Conservation (phyloP, 495 filamentous ascomycete genomes). For the Xylaria longipes region DNA sequence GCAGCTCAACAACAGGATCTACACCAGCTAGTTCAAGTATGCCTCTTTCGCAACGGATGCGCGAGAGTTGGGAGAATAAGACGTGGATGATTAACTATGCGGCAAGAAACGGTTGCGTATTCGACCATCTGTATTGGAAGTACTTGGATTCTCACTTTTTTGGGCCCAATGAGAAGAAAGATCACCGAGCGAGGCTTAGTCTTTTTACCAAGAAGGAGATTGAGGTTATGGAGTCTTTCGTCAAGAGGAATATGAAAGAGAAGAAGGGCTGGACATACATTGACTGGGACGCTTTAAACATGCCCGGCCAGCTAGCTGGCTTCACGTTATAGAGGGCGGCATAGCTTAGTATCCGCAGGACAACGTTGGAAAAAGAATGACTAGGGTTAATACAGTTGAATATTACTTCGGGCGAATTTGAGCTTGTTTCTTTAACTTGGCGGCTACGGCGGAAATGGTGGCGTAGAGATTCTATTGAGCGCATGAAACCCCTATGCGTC, state of each 20-base stretch:
- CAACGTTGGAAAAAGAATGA: neutral
- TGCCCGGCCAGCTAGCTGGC: neutral
- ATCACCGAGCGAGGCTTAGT: slow-evolving; percentile 31
- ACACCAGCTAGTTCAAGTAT: neutral
- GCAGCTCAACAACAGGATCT: neutral
- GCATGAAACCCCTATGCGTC: too few species aligned
- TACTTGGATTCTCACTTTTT: slow-evolving; percentile 38
- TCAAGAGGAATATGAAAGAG: slow-evolving; percentile 37
- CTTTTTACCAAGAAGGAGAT: slow-evolving; percentile 32
- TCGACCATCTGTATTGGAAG: slow-evolving; percentile 39
- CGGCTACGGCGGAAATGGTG: neutral
- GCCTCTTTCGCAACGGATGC: slow-evolving; percentile 34
- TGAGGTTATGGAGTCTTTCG: slow-evolving; percentile 36
- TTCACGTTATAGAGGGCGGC: neutral
- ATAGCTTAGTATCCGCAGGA: neutral
- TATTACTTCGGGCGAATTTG: neutral
- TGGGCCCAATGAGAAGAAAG: slow-evolving; percentile 30
- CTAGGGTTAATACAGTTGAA: neutral
- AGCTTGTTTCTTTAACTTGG: neutral
- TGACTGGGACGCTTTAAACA: neutral
- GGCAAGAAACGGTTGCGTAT: slow-evolving; percentile 40
- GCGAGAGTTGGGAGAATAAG: slow-evolving; percentile 41
- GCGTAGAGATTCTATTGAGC: neutral
- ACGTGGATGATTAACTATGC: slow-evolving; percentile 44
- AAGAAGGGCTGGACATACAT: slow-evolving; percentile 21